Percentiles rank a stretch among this genome's conserved stretches.
These are phyloP conservation scores for Pseudogymnoascus sp. DNA, from an alignment of 2,329 filamentous ascomycete genomes.

Conservation along the genomic window DNA sequence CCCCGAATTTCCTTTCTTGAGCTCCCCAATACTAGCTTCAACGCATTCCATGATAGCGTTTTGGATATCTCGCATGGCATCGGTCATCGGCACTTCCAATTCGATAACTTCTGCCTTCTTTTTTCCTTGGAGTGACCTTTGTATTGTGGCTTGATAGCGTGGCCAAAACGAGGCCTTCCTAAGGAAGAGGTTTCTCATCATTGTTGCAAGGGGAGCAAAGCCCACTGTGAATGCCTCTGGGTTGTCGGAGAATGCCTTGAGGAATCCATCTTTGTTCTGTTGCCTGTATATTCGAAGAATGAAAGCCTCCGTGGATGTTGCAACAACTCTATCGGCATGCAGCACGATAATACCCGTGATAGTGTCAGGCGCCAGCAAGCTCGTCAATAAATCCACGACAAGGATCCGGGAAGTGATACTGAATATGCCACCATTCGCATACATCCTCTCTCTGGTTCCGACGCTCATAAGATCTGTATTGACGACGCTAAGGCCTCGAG, in stretches of 20 bases:
- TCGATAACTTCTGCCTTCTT: slow-evolving; percentile 96
- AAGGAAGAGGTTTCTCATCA: slow-evolving; percentile 89
- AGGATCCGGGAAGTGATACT: slow-evolving; percentile 94
- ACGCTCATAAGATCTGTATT: slow-evolving; percentile 94
- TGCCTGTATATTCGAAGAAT: slow-evolving; percentile 90
- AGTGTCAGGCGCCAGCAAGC: slow-evolving; percentile 69
- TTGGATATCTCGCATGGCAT: slow-evolving; percentile 87
- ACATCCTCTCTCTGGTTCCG: slow-evolving; percentile 82
- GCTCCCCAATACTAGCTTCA: slow-evolving; percentile 85
- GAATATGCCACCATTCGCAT: slow-evolving; percentile 80
- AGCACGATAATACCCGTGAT: slow-evolving; percentile 82
- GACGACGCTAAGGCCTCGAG: slow-evolving; percentile 79
- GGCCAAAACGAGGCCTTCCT: slow-evolving; percentile 87
- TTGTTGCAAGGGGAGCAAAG: slow-evolving; percentile 79
- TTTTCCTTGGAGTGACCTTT: slow-evolving; percentile 80
- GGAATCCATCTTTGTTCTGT: slow-evolving; percentile 85
- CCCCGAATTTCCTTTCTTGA: slow-evolving; percentile 84
- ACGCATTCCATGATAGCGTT: slow-evolving; percentile 94
- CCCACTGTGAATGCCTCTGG: slow-evolving; percentile 85
- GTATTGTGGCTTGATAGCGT: slow-evolving; percentile 85
- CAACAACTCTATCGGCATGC: slow-evolving; percentile 79
- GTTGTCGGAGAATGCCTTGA: slow-evolving; percentile 93
- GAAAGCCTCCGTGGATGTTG: slow-evolving; percentile 88
- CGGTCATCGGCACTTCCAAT: slow-evolving; percentile 91
- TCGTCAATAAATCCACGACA: slow-evolving; percentile 87